Evolutionary conservation across 345 rosid genomes (phyloP), one percentile per base, ranked within the genome.

Genomic region (Linum tenue): DNA sequence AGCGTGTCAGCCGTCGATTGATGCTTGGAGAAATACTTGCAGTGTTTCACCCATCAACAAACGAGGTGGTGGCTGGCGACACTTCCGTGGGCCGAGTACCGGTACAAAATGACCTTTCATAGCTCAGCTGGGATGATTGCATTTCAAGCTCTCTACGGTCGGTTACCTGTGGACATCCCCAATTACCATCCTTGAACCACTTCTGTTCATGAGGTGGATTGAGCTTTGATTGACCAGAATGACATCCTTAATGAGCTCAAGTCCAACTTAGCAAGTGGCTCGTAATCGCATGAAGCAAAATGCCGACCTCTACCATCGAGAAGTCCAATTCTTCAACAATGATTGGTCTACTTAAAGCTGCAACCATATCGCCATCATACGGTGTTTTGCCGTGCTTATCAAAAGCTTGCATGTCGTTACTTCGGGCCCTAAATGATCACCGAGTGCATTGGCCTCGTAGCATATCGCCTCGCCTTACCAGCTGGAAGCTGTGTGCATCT

Each of bases 271-370:
- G 37, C 22, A n/a, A 11, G 3, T 0, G 5, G 3, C 2, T 6
- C n/a, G 4, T 0, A 63, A 5, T 6, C 0, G 0, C 35, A 9
- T 43, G 0, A 44, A 22, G 39, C n/a, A 42, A 17, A 10, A 3
- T 2, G 17, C 0, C 5, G 22, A 63, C 8, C 2, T 7, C 10
- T 7, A 35, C 2, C 0, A 17, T 6, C 1, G 4, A 5, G 31
- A 43, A 0, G 1, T 0, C 6, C 38, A 63, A 31, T 63, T 63
- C 12, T 0, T 7, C 5, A 10, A 42, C 1, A 10, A 37, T 1
- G 57, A 63, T 63, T 63, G 57, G 66, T 44, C 5, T 35, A 11
- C 11, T 8, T 63, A 2, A 63, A 63, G n/a, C n/a, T n/a, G n/a
- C n/a, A n/a, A n/a, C n/a, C n/a, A n/a, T n/a, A n/a, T n/a, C n/a